Conservation (phyloP, 441 rosid species). For the Populus trichocarpa region DNA sequence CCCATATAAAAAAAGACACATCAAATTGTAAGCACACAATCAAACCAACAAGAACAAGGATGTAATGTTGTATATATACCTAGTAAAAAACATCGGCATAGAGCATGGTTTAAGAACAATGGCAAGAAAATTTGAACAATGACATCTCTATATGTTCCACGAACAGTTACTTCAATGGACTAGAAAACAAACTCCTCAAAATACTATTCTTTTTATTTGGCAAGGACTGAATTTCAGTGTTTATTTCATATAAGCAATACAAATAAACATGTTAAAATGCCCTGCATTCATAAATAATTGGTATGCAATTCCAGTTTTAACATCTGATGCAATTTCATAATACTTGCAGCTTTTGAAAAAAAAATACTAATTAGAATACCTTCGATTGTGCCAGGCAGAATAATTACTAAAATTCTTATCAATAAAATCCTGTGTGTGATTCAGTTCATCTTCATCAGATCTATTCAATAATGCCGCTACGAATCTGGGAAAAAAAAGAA, state of each 20-base stretch:
- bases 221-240: neutral
- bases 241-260: neutral
- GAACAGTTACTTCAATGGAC: neutral
- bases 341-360: too few relatives aligned
- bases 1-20: neutral
- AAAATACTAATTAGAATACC: constrained; percentile 36
- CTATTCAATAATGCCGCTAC: constrained; percentile 63
- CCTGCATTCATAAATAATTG: neutral
- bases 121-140: neutral
- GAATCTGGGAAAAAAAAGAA: constrained; percentile 40
- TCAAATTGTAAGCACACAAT: neutral
- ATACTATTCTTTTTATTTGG: neutral
- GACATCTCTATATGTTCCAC: neutral
- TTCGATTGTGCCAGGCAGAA: constrained; percentile 97
- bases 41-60: neutral
- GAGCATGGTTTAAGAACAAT: neutral
- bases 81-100: neutral
- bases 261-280: neutral
- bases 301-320: neutral
- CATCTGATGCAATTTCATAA: neutral
- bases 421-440: constrained; percentile 62
- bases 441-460: constrained; percentile 72
- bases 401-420: constrained; percentile 72
- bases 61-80: neutral
- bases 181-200: neutral